Evolutionary conservation across 192 early-diverging fungal species (phyloP).

Genomic region (Coemansia sp.): DNA sequence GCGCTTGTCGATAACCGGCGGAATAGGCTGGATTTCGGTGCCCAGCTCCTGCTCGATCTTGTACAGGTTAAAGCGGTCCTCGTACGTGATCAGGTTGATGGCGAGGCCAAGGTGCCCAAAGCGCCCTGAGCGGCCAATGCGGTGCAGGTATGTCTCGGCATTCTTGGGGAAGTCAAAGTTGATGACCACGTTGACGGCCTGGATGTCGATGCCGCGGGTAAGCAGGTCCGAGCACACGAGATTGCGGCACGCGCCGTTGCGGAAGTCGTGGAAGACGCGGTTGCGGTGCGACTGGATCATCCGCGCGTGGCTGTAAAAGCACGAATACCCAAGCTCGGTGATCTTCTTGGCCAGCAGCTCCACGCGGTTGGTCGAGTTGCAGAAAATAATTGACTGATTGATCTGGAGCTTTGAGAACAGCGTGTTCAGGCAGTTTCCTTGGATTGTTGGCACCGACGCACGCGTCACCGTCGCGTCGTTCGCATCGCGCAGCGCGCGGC

Average conservation of each 20-base stretch:
- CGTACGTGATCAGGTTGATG: constrained; percentile 97
- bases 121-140: constrained; percentile 95
- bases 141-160: constrained; percentile 97
- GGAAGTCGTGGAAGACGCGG: constrained; percentile 99
- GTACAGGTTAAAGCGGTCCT: constrained; percentile 97
- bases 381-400: constrained; percentile 99
- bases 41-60: constrained; percentile 97
- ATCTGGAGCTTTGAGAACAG: constrained; percentile 99
- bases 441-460: constrained; percentile 24
- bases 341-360: constrained; percentile 99
- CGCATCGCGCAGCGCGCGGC: constrained; percentile 5
- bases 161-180: constrained; percentile 99
- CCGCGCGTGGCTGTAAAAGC: constrained; percentile 98
- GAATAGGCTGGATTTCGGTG: constrained; percentile 97
- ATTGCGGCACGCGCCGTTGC: constrained; percentile 95
- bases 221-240: constrained; percentile 97
- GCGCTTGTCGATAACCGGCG: constrained; percentile 91
- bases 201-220: constrained; percentile 98
- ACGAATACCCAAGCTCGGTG: constrained; percentile 99
- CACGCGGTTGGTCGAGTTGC: constrained; percentile 98
- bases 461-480: constrained; percentile 6
- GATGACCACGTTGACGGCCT: constrained; percentile 99
- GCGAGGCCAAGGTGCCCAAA: constrained; percentile 95
- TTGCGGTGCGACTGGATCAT: constrained; percentile 99
- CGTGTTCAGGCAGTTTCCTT: constrained; percentile 63